Evolutionary conservation across 495 filamentous ascomycete species (phyloP).

Genomic region (Parmelia sp.): DNA sequence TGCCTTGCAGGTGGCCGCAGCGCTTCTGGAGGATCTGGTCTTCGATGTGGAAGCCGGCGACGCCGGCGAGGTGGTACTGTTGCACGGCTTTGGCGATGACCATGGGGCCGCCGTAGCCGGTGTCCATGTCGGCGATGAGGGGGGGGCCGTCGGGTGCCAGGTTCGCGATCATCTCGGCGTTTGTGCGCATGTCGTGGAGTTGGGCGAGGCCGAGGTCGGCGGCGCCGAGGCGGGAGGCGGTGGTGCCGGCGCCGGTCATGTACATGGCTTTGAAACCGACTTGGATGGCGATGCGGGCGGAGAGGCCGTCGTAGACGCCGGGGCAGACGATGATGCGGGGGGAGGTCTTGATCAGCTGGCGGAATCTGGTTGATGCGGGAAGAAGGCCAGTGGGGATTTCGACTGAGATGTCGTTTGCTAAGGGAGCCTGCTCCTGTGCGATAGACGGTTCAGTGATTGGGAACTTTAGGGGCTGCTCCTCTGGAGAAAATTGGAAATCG

Average conservation of each 20-base stretch:
- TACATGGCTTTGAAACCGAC: neutral
- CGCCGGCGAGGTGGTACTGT: constrained; percentile 56
- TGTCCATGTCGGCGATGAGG: constrained; percentile 64
- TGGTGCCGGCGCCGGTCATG: neutral
- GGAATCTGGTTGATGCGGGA: neutral
- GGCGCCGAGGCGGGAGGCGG: neutral
- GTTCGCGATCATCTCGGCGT: constrained; percentile 21
- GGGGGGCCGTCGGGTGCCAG: constrained; percentile 50
- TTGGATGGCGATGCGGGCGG: neutral
- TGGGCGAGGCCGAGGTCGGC: neutral
- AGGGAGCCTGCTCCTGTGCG: too few species aligned
- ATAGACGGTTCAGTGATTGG: too few species aligned
- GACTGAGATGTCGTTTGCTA: too few species aligned
- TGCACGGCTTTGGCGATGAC: constrained; percentile 56
- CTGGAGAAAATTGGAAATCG: too few species aligned
- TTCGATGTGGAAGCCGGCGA: constrained; percentile 65
- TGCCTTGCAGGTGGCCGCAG: constrained; percentile 55
- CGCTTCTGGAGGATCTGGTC: constrained; percentile 64
- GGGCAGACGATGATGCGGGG: neutral
- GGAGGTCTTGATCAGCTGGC: neutral
- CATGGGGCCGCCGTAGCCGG: constrained; percentile 53
- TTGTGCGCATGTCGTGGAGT: neutral
- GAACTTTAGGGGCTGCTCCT: too few species aligned
- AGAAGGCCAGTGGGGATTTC: too few species aligned
- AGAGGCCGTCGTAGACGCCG: neutral